Evolutionary conservation across 2,329 filamentous ascomycete genomes (phyloP).

Genomic region (Parastagonospora nodorum): DNA sequence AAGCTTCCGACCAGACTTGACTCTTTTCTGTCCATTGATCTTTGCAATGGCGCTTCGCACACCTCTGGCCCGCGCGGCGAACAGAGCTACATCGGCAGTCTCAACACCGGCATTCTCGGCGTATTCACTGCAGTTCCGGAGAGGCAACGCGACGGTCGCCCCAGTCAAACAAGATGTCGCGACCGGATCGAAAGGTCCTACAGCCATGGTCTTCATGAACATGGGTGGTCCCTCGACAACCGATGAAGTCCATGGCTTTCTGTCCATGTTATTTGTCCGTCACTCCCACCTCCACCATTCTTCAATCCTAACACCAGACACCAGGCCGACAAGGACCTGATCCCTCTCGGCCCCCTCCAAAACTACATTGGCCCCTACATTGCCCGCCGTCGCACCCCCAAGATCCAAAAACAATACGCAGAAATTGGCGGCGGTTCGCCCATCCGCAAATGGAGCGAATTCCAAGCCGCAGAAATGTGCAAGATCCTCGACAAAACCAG

Average conservation of each 20-base stretch:
- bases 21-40: constrained; percentile 6
- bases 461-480: constrained; percentile 94
- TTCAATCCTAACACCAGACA: constrained; percentile 15
- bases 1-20: background rate
- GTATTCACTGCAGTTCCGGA: constrained; percentile 43
- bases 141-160: constrained; percentile 62
- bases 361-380: constrained; percentile 89
- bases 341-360: constrained; percentile 91
- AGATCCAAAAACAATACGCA: constrained; percentile 94
- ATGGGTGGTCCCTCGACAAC: constrained; percentile 95
- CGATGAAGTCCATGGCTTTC: constrained; percentile 84
- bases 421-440: constrained; percentile 97
- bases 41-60: constrained; percentile 48
- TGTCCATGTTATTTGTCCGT: constrained; percentile 88
- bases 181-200: constrained; percentile 75
- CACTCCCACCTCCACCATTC: constrained; percentile 12
- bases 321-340: constrained; percentile 89
- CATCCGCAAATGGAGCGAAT: constrained; percentile 97
- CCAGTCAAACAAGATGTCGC: constrained; percentile 64
- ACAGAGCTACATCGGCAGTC: constrained; percentile 35
- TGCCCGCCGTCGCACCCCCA: constrained; percentile 84
- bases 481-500: constrained; percentile 91
- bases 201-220: constrained; percentile 98
- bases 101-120: constrained; percentile 36
- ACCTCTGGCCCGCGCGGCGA: constrained; percentile 39